phyloP scores from a whole-genome alignment of 495 filamentous ascomycete genomes.

The Jackrogersella minutella region DNA sequence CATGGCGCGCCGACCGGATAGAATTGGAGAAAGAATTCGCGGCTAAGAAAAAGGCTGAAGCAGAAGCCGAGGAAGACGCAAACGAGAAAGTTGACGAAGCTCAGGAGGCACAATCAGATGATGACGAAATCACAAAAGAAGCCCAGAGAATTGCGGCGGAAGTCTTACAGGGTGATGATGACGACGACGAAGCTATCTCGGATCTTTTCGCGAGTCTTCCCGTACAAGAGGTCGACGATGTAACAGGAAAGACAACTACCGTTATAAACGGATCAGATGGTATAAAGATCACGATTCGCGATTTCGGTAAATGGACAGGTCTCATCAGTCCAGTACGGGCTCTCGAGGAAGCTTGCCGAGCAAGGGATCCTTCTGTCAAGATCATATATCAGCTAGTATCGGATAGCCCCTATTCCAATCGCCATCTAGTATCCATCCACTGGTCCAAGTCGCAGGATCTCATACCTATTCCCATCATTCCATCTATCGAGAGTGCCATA shows the following conservation, averaged over 20 bases:
- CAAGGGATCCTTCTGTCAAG: slow-evolving; percentile 74
- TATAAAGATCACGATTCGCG: slow-evolving; percentile 66
- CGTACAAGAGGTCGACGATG: slow-evolving; percentile 61
- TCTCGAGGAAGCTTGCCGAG: slow-evolving; percentile 86
- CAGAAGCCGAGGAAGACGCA: slow-evolving; percentile 45
- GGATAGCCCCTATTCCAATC: slow-evolving; percentile 72
- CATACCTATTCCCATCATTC: slow-evolving; percentile 49
- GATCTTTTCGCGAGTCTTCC: slow-evolving; percentile 77
- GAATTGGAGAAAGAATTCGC: slow-evolving; percentile 68
- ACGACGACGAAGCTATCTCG: slow-evolving; percentile 61
- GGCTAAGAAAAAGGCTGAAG: slow-evolving; percentile 49
- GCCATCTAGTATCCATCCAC: slow-evolving; percentile 73
- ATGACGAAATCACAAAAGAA: slow-evolving; percentile 60
- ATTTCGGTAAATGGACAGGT: slow-evolving; percentile 84
- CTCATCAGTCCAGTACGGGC: slow-evolving; percentile 73
- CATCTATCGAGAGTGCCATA: slow-evolving; percentile 55
- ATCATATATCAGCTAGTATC: slow-evolving; percentile 74
- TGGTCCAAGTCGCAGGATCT: slow-evolving; percentile 83
- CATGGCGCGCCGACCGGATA: slow-evolving; percentile 74
- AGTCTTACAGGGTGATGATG: slow-evolving; percentile 58
- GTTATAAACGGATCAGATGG: slow-evolving; percentile 61
- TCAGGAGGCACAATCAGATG: slow-evolving; percentile 43
- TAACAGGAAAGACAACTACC: slow-evolving; percentile 60
- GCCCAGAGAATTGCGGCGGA: slow-evolving; percentile 59
- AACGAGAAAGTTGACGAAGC: slow-evolving; percentile 28